phyloP scores from a whole-genome alignment of 371 early-diverging fungal species.

The Basidiobolus meristosporus region DNA sequence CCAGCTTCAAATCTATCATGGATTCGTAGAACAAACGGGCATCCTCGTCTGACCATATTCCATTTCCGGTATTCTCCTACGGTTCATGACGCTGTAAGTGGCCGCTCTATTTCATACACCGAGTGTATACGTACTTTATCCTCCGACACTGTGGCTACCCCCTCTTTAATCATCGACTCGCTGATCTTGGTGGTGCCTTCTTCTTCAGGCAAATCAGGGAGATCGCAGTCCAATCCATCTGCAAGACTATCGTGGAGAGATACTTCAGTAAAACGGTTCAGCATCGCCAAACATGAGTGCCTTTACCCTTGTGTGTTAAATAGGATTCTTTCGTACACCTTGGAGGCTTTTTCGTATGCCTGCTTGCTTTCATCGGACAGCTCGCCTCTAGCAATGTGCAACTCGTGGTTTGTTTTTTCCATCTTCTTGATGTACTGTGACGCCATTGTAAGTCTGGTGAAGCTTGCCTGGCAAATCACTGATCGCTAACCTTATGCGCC shows the following conservation, averaged over 20 bases:
- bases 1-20: constrained; percentile 43
- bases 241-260: constrained; percentile 19
- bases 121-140: constrained; percentile 10
- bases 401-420: constrained; percentile 59
- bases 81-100: constrained; percentile 1
- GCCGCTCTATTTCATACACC: neutral
- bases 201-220: constrained; percentile 55
- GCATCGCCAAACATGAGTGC: neutral
- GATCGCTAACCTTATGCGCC: constrained; percentile 35
- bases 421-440: constrained; percentile 38
- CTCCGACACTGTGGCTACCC: constrained; percentile 13
- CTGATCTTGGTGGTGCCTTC: constrained; percentile 20
- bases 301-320: constrained; percentile 27
- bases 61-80: constrained; percentile 19
- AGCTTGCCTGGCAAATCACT: neutral
- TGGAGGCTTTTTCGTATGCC: constrained; percentile 44
- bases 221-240: constrained; percentile 35
- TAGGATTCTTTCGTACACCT: constrained; percentile 49
- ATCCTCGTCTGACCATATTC: constrained; percentile 81
- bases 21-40: constrained; percentile 67
- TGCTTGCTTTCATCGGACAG: constrained; percentile 67
- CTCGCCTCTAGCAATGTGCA: constrained; percentile 61
- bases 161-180: constrained; percentile 20
- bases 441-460: neutral
- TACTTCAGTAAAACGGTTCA: neutral